A percentile compares a stretch with the other conserved stretches of the same genome.
Conservation (phyloP, 148 eudicot species). For the Diospyros kaki region DNA sequence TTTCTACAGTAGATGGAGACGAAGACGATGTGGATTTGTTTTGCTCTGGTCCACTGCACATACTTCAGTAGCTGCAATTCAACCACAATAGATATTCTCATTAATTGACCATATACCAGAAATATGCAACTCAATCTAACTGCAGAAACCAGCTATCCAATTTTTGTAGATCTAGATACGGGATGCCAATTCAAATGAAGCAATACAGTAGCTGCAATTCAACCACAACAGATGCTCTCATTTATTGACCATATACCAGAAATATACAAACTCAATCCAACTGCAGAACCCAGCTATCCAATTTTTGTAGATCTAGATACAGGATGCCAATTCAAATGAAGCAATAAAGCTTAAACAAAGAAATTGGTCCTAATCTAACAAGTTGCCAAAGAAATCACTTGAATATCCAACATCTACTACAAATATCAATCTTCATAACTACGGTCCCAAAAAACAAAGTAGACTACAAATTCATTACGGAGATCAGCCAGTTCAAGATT, state of each 20-base stretch:
- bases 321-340: too few relatives aligned
- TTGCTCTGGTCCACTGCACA: slow-evolving; percentile 38
- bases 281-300: neutral
- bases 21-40: slow-evolving; percentile 30
- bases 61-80: slow-evolving; percentile 28
- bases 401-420: too few relatives aligned
- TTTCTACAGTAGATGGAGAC: slow-evolving; percentile 9
- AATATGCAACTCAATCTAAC: neutral
- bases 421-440: too few relatives aligned
- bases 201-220: slow-evolving; percentile 20
- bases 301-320: too few relatives aligned
- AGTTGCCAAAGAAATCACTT: too few relatives aligned
- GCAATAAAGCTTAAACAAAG: neutral
- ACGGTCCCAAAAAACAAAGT: too few relatives aligned
- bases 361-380: too few relatives aligned
- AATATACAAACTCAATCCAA: neutral
- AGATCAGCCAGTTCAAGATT: too few relatives aligned
- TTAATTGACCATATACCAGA: slow-evolving; percentile 7
- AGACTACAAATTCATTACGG: too few relatives aligned
- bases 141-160: neutral
- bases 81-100: slow-evolving; percentile 11
- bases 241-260: slow-evolving; percentile 6
- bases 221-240: slow-evolving; percentile 11
- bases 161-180: too few relatives aligned
- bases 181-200: too few relatives aligned